Conservation (phyloP, 768 basidiomycete genomes). For the Leccinum broughii region DNA sequence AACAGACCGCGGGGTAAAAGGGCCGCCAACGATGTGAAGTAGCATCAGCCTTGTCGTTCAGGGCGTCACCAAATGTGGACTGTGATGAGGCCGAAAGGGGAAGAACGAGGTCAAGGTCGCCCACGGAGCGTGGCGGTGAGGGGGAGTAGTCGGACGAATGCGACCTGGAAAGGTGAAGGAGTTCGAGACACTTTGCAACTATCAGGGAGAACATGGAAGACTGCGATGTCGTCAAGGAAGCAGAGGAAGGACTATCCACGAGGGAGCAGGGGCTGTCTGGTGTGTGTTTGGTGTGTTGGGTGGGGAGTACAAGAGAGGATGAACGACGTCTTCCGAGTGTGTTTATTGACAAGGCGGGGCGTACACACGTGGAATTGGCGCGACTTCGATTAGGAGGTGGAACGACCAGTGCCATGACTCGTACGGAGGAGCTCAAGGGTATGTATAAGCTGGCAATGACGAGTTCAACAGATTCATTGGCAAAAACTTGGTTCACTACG, state of each 20-base stretch:
- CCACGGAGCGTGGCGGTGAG: conserved; percentile 43
- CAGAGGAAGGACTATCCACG: conserved; percentile 1
- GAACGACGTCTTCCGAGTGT: conserved; percentile 59
- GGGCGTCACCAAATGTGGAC: conserved; percentile 45
- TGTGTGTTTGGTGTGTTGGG: conserved; percentile 18
- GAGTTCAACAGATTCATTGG: conserved; percentile 6
- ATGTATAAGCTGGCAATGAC: conserved; percentile 1
- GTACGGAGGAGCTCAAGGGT: not conserved
- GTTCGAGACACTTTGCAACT: conserved; percentile 51
- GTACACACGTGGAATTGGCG: conserved; percentile 60
- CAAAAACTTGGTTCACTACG: conserved; percentile 18
- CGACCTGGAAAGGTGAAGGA: conserved; percentile 49
- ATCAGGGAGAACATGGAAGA: conserved; percentile 54
- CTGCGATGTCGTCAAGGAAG: conserved; percentile 17
- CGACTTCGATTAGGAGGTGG: conserved; percentile 51
- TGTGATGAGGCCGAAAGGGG: conserved; percentile 56
- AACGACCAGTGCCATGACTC: conserved; percentile 33
- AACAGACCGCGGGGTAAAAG: conserved; percentile 38
- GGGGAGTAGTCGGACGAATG: conserved; percentile 42
- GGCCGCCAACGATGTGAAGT: conserved; percentile 31
- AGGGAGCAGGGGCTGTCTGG: not conserved
- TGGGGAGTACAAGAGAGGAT: conserved; percentile 44
- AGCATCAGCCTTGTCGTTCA: conserved; percentile 12
- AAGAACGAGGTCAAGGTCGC: conserved; percentile 48
- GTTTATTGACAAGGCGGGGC: conserved; percentile 49